Evolutionary conservation across 257 asterid species (phyloP).

Genomic region (Lycium ferocissimum): DNA sequence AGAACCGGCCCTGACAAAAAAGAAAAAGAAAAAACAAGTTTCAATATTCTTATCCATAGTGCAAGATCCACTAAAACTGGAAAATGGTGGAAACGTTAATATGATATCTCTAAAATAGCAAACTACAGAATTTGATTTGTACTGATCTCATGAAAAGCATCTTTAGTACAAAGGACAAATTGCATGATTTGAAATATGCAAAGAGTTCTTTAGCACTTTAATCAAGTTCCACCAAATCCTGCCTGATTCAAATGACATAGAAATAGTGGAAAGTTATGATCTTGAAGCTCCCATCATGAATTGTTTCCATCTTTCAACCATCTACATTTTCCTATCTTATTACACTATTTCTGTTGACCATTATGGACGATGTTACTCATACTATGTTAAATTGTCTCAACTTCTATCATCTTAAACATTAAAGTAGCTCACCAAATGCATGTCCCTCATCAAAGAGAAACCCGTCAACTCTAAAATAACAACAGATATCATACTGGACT

Average conservation of each 20-base stretch:
- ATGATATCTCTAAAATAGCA: neutral
- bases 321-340: neutral
- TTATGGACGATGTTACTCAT: neutral
- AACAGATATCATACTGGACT: neutral
- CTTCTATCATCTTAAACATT: neutral
- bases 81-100: neutral
- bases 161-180: neutral
- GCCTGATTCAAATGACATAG: constrained; percentile 6
- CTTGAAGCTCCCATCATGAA: neutral
- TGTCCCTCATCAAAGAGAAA: neutral
- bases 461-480: neutral
- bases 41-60: constrained; percentile 28
- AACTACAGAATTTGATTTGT: neutral
- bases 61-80: neutral
- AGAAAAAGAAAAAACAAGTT: neutral
- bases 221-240: neutral
- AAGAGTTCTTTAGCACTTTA: neutral
- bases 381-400: neutral
- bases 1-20: constrained; percentile 78
- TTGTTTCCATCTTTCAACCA: constrained; percentile 13
- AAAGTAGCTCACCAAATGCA: constrained; percentile 1
- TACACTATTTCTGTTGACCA: neutral
- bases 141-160: neutral
- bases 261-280: neutral
- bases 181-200: neutral